Evolutionary conservation across 2,329 filamentous ascomycete species (phyloP), one percentile per base, ranked within the genome.

Genomic region (Nemania diffusa): DNA sequence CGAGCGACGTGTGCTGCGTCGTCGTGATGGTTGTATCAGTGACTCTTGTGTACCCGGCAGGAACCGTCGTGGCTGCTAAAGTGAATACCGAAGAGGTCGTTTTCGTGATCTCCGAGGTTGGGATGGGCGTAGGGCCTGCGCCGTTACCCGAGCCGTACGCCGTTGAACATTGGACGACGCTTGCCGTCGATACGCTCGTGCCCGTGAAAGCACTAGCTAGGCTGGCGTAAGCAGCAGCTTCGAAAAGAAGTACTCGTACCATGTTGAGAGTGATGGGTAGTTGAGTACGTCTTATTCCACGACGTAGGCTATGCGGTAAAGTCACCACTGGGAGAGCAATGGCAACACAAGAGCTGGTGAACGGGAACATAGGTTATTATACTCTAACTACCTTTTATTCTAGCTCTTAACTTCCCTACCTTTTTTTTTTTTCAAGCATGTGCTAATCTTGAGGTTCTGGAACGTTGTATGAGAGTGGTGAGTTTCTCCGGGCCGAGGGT

Each of bases 41-140:
- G 56, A 71, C 53, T 8, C 58, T 53, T 0, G 68, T 69, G 24
- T 66, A 69, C 2, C 48, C 63, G 3, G 65, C 51, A 5, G 67
- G 69, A 17, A 72, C 57, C 9, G 72, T 73, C 11, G 61, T 37
- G 5, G 42, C 13, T 24, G 57, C 59, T 59, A 27, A 34, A 3
- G 37, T 59, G 37, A 4, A 34, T n/a, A 66, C 13, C 17, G 70
- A 67, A 3, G 62, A 69, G 26, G 65, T 50, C 4, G 62, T 65
- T 46, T 60, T 59, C 13, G 44, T 60, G 27, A 65, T 63, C 1
- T 40, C 52, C 20, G 62, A 66, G 3, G 70, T 73, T 5, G 71
- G 69, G 24, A 74, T 65, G 15, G 70, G 68, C 42, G 58, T 64
- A 15, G 71, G 72, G 4, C 66, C 63, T 9, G 44, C 58, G 26